Evolutionary conservation across 2,329 filamentous ascomycete species (phyloP).

Genomic region (Alternaria burnsii): DNA sequence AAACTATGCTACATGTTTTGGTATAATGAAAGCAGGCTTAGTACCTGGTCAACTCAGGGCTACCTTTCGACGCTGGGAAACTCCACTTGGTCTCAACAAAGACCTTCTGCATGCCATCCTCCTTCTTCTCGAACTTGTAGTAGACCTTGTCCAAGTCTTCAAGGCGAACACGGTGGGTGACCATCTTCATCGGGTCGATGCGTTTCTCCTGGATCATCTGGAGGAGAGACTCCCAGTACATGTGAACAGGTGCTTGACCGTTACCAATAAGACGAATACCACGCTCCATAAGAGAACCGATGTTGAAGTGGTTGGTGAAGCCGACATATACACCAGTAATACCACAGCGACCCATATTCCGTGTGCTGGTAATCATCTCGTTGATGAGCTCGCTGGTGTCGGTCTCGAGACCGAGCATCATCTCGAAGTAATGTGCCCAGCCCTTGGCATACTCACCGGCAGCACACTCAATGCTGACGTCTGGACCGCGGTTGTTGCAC

Average conservation of each 20-base stretch:
- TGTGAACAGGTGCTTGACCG: constrained; percentile 77
- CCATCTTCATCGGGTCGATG: constrained; percentile 80
- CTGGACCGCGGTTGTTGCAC: constrained; percentile 72
- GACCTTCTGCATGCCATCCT: constrained; percentile 83
- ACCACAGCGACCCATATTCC: constrained; percentile 76
- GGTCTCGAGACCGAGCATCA: constrained; percentile 75
- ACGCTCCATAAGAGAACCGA: constrained; percentile 84
- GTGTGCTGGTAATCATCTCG: constrained; percentile 79
- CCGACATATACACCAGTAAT: constrained; percentile 77
- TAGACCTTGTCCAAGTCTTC: constrained; percentile 63
- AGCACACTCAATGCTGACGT: constrained; percentile 75
- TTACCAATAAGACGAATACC: constrained; percentile 81
- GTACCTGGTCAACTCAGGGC: constrained; percentile 61
- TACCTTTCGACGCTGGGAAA: constrained; percentile 58
- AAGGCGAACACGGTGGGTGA: constrained; percentile 74
- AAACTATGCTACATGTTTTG: constrained; percentile 4
- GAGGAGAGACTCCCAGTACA: constrained; percentile 84
- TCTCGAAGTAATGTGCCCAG: constrained; percentile 68
- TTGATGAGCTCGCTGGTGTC: constrained; percentile 84
- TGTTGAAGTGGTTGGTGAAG: constrained; percentile 81
- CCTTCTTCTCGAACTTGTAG: constrained; percentile 72
- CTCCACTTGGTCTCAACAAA: constrained; percentile 70
- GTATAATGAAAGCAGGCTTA: constrained; percentile 11
- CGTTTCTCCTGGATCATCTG: constrained; percentile 70
- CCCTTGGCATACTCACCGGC: constrained; percentile 70